Evolutionary conservation across 805 yeast species (phyloP), one percentile per base, ranked within the genome.

Genomic region (Saccharomycopsis olivae): DNA sequence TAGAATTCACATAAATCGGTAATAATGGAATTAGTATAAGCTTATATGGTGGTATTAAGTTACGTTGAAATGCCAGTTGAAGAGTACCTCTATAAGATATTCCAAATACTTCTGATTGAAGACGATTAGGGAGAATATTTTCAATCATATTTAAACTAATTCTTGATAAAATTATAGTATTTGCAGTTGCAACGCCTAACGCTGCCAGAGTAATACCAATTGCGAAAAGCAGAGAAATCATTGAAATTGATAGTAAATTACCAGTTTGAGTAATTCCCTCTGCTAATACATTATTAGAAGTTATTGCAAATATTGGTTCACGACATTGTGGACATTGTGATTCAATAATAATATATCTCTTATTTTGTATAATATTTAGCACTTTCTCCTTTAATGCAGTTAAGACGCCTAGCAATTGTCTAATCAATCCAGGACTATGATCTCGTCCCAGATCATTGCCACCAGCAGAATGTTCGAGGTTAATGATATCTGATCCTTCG

Each of bases 251-350:
- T n/a, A n/a, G n/a, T n/a, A n/a, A n/a, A n/a, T n/a, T n/a, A n/a
- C n/a, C n/a, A n/a, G n/a, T n/a, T n/a, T n/a, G n/a, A n/a, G n/a
- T n/a, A n/a, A n/a, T n/a, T n/a, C n/a, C n/a, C n/a, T n/a, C n/a
- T n/a, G n/a, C n/a, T n/a, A 23, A 23, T 23, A 29, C n/a, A 29
- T 16, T 29, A n/a, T n/a, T 29, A 6, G 32, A 6, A 6, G 18
- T 6, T 10, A 4, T 50, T 23, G 60, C 37, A 20, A 54, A 47
- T 3, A 62, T 53, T 10, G 57, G 53, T 3, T 55, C 43, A 31
- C 55, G 51, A 45, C 68, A 63, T 43, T 62, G 67, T 1, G 66
- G 66, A 44, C 68, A 63, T 15, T 51, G n/a, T n/a, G n/a, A n/a
- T n/a, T n/a, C n/a, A n/a, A n/a, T n/a, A n/a, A n/a, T n/a, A n/a